Percentiles rank a stretch among this genome's conserved stretches.
phyloP scores from a whole-genome alignment of 805 yeast species.

The Cyberlindnera bimundalis region DNA sequence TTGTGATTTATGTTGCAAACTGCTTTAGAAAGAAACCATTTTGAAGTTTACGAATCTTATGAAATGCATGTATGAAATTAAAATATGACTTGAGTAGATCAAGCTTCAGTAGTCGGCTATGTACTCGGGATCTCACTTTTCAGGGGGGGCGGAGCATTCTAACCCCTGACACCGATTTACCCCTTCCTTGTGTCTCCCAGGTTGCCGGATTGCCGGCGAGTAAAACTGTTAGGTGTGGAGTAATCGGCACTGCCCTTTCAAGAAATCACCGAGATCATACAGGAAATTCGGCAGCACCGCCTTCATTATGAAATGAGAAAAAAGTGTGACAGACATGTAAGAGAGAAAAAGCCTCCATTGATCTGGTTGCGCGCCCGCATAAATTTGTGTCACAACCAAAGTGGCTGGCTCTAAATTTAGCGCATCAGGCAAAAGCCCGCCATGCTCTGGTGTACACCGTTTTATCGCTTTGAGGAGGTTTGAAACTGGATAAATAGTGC shows the following conservation, averaged over 20 bases:
- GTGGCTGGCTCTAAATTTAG: constrained; percentile 13
- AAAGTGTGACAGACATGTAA: background rate
- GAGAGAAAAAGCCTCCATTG: background rate
- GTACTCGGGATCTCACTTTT: too few species aligned
- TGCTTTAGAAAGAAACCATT: constrained; percentile 18
- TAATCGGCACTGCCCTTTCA: too few species aligned
- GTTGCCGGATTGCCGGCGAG: too few species aligned
- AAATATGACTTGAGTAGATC: too few species aligned
- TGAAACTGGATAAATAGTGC: background rate
- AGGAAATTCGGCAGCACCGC: too few species aligned
- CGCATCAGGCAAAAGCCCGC: constrained; percentile 2
- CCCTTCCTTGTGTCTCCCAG: too few species aligned
- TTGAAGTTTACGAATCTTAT: background rate
- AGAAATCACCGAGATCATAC: too few species aligned
- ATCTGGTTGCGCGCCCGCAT: background rate
- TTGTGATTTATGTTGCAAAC: constrained; percentile 22
- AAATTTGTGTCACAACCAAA: constrained; percentile 1
- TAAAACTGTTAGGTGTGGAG: too few species aligned
- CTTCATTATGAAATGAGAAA: background rate
- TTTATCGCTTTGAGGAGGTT: background rate
- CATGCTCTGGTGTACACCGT: background rate
- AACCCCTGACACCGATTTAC: too few species aligned
- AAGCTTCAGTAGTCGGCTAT: too few species aligned
- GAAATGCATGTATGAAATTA: too few species aligned
- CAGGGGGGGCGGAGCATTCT: too few species aligned